These are phyloP conservation scores for Solanum chacoense DNA, from an alignment of 305 asterid species.

Conservation along the genomic window DNA sequence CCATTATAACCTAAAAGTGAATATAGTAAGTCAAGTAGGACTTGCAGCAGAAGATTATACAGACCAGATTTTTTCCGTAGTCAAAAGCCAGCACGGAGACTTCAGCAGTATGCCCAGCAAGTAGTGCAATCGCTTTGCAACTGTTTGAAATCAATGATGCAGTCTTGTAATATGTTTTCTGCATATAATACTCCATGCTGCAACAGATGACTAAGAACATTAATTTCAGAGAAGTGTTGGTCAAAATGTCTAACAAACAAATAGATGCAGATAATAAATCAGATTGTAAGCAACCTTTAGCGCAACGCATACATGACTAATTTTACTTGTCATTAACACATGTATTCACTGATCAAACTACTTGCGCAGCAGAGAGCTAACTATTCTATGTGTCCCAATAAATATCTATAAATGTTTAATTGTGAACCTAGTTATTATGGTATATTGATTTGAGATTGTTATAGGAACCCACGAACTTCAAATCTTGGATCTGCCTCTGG, in stretches of 20 bases:
- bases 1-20: background rate
- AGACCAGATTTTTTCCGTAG: constrained; percentile 89
- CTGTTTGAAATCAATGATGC: constrained; percentile 95
- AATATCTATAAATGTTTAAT: background rate
- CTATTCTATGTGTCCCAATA: background rate
- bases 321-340: background rate
- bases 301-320: background rate
- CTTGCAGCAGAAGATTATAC: constrained; percentile 5
- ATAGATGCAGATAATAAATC: background rate
- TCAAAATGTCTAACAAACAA: background rate
- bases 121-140: constrained; percentile 85
- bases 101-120: constrained; percentile 88
- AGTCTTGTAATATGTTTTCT: constrained; percentile 93
- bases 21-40: background rate
- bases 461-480: background rate
- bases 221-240: background rate
- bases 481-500: background rate
- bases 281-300: background rate
- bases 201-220: background rate
- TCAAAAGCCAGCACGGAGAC: constrained; percentile 84
- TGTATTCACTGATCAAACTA: background rate
- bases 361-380: background rate
- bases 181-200: constrained; percentile 98
- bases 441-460: background rate
- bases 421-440: background rate